A percentile compares a stretch with the other conserved stretches of the same genome.
Conservation (phyloP, 2,329 filamentous ascomycete species). For the Boeremia exigua region DNA sequence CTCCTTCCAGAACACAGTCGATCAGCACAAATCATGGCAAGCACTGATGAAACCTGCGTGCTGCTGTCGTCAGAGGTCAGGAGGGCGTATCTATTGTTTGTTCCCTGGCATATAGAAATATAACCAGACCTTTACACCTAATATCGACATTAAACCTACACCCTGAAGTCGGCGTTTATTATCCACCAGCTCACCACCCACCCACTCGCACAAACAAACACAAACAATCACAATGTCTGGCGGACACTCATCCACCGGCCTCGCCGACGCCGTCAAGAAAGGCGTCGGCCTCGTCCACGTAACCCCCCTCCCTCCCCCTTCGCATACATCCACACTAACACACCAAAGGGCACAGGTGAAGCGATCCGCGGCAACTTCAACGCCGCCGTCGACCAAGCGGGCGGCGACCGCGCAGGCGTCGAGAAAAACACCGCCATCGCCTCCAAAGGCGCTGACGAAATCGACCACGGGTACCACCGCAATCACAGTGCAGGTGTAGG, state of each 20-base stretch:
- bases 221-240: constrained; percentile 30
- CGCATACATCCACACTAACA: constrained; percentile 18
- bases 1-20: constrained; percentile 7
- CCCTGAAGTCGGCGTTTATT: constrained; percentile 1
- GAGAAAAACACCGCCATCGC: constrained; percentile 43
- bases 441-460: constrained; percentile 43
- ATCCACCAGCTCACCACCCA: constrained; percentile 9
- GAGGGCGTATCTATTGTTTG: neutral
- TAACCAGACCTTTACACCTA: neutral
- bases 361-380: constrained; percentile 49
- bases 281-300: constrained; percentile 46
- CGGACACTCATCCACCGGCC: constrained; percentile 27
- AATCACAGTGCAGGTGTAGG: constrained; percentile 40
- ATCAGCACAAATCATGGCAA: constrained; percentile 16
- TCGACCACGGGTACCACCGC: constrained; percentile 42
- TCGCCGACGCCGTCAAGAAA: constrained; percentile 43
- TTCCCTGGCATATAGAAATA: neutral
- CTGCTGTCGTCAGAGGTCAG: constrained; percentile 6
- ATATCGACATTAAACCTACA: neutral
- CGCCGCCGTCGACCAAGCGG: constrained; percentile 41
- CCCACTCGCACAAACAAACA: neutral
- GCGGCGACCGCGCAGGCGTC: constrained; percentile 37
- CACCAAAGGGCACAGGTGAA: constrained; percentile 45
- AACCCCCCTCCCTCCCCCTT: neutral
- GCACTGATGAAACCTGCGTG: neutral